Base-by-base conservation (phyloP, 148 eudicot genomes). In the Vaccinium myrtillus region DNA sequence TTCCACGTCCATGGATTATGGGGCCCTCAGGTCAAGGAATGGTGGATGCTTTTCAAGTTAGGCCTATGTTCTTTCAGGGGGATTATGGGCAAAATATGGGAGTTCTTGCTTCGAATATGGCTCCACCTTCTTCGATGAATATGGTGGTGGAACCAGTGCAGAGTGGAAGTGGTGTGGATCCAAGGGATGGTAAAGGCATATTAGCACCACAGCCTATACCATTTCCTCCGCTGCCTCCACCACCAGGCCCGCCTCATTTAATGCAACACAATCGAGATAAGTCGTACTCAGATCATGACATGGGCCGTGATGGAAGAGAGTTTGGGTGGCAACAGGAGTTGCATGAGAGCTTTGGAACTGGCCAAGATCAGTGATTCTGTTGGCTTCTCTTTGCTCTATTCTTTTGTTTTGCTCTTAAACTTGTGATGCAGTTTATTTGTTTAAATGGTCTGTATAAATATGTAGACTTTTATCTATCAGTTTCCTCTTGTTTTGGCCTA, bases 181-280 rank as follows among this genome's bases (percentile, higher is more conserved):
- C 86, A 15, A 87, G 84, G 81, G 89, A 89, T 54, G 83, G 83
- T 10, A 87, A 85, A 76, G 91, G 90, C 46, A 58, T 85, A 75
- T 75, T 83, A 59, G 85, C 92, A 59, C 87, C 91, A 21, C 94
- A 89, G 87, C 87, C 91, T n/a, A 74, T 86, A 81, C 75, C 87
- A 10, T 91, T 85, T 10, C 98, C 94, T 14, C 93, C 93, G 14
- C 92, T 90, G 39, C 98, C 96, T 46, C 94, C 90, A 25, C 94
- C 93, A 0, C 94, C 94, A 1, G 25, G 67, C 21, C 93, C 93
- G 8, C 87, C 93, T 79, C 92, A 91, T 77, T 51, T 90, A 85
- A 48, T 90, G 85, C 95, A 92, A 83, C 87, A 85, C 16, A 87
- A 91, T 75, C 90, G 89, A 75, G 91, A 90, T 53, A 81, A 84